phyloP scores from a whole-genome alignment of 139 green algal species.

The Micractinium sp. region DNA sequence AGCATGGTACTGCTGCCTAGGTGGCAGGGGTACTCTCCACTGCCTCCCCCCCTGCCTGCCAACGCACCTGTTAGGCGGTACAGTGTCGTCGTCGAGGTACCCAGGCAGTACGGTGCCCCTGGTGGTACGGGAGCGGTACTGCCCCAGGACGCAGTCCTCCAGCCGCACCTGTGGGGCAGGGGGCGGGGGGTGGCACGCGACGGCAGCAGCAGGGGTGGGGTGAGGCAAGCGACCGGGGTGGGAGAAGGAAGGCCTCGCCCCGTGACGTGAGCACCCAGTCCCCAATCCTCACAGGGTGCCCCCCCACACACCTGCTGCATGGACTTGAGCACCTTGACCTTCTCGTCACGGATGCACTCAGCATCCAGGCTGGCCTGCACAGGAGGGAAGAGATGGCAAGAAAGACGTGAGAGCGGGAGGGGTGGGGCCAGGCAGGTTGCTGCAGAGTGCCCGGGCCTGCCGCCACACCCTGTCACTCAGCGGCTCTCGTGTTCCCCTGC shows the following conservation, averaged over 20 bases:
- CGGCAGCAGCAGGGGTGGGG: not conserved
- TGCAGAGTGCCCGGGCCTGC: too few relatives aligned
- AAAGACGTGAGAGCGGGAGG: too few relatives aligned
- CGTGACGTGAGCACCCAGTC: too few relatives aligned
- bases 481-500: too few relatives aligned
- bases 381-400: not conserved
- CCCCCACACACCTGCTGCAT: conserved; percentile 70
- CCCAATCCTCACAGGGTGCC: not conserved
- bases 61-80: conserved; percentile 74
- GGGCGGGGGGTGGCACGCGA: too few relatives aligned
- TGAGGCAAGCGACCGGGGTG: too few relatives aligned
- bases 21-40: not conserved
- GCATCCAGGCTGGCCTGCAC: conserved; percentile 82
- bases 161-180: conserved; percentile 60
- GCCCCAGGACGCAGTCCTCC: conserved; percentile 96
- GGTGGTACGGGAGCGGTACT: conserved; percentile 79
- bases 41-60: not conserved
- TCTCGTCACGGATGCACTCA: conserved; percentile 99
- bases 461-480: too few relatives aligned
- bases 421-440: not conserved
- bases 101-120: conserved; percentile 63
- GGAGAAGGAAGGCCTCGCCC: too few relatives aligned
- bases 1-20: not conserved
- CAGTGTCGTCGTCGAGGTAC: conserved; percentile 97
- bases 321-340: conserved; percentile 96